Conservation (phyloP, 805 yeast species). For the Wickerhamomyces rabaulensis region DNA sequence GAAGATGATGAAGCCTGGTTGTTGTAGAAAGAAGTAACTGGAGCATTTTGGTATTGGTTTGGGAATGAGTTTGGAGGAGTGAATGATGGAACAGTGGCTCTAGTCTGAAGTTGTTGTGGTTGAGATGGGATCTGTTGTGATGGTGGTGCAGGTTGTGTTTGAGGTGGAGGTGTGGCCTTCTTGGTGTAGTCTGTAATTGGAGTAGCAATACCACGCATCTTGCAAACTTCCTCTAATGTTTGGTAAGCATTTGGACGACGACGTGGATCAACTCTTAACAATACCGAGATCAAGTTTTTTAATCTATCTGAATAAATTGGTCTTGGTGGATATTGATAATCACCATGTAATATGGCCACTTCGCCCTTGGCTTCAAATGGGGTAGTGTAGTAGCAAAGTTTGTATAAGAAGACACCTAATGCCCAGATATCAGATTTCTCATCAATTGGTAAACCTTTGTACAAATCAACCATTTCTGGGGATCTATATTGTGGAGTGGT, state of each 20-base stretch:
- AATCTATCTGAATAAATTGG: conserved; percentile 59
- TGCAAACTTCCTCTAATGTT: conserved; percentile 60
- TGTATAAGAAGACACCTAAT: conserved; percentile 70
- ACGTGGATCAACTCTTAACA: conserved; percentile 61
- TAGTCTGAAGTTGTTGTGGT: conserved; percentile 5
- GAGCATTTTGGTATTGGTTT: neutral
- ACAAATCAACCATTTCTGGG: conserved; percentile 79
- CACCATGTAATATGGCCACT: conserved; percentile 53
- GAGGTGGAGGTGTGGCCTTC: conserved; percentile 12
- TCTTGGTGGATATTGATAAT: conserved; percentile 44
- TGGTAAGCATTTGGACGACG: conserved; percentile 73
- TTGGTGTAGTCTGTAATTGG: conserved; percentile 35
- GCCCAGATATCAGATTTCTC: conserved; percentile 89
- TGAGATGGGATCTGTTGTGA: neutral
- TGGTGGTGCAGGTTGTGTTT: neutral
- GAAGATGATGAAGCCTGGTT: neutral
- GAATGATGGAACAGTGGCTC: conserved; percentile 1
- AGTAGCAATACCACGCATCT: conserved; percentile 47
- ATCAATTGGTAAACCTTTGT: conserved; percentile 64
- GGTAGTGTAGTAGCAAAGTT: conserved; percentile 74
- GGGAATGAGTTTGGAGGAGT: neutral
- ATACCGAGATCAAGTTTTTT: conserved; percentile 56
- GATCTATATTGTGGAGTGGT: conserved; percentile 84
- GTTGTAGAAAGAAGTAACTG: neutral
- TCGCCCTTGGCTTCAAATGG: conserved; percentile 73